Percentiles rank a stretch among this genome's conserved stretches.
These are phyloP conservation scores for Chlamydomonas sp. DNA, from an alignment of 139 green algal species.

Conservation along the genomic window DNA sequence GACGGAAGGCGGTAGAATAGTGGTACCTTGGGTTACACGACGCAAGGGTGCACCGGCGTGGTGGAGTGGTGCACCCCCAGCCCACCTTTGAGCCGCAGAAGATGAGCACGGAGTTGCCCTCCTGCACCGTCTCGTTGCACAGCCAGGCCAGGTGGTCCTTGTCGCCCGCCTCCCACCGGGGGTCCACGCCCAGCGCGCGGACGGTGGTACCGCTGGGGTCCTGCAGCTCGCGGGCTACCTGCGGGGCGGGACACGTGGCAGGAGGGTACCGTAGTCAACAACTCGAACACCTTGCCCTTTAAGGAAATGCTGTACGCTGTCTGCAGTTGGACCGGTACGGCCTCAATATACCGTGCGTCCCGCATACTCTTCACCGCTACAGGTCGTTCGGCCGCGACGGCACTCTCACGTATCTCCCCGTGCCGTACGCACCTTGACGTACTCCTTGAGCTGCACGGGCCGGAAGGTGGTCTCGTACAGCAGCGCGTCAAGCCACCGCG, in stretches of 20 bases:
- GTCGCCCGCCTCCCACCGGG: constrained; percentile 59
- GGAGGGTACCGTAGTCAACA: too few species aligned
- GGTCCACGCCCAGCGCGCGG: constrained; percentile 50
- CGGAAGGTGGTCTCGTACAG: constrained; percentile 89
- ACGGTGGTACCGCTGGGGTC: constrained; percentile 39
- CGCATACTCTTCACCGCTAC: too few species aligned
- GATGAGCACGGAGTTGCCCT: constrained; percentile 84
- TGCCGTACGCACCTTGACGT: constrained; percentile 64
- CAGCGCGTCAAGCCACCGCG: constrained; percentile 87
- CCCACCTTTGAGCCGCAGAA: constrained; percentile 84
- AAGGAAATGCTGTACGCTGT: too few species aligned
- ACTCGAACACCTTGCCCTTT: too few species aligned
- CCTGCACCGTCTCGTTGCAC: constrained; percentile 67
- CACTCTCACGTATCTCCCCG: too few species aligned
- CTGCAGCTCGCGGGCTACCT: constrained; percentile 54
- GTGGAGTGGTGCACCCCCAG: constrained; percentile 30
- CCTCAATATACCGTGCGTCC: too few species aligned
- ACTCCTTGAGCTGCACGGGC: constrained; percentile 86
- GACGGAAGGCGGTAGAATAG: too few species aligned
- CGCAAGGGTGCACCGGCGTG: neutral
- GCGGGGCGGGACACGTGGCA: too few species aligned
- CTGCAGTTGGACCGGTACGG: too few species aligned
- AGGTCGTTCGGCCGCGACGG: too few species aligned
- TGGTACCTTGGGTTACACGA: neutral
- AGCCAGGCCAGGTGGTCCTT: constrained; percentile 73